Percentiles rank a stretch among this genome's conserved stretches.
phyloP scores from a whole-genome alignment of 805 yeast species.

The Phaffomyces thermotolerans region DNA sequence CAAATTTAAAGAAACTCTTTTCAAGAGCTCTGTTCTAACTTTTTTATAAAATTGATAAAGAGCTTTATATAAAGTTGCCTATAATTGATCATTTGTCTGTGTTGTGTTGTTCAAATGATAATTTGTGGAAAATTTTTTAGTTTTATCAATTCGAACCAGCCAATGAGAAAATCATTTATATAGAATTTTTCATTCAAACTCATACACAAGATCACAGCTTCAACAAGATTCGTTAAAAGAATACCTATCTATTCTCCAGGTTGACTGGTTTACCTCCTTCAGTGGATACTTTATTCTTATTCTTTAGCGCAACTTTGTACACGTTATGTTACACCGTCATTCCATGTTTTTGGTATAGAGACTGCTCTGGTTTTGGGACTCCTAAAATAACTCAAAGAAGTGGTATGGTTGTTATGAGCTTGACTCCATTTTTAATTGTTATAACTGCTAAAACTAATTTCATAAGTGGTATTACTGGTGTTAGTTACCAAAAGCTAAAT shows the following conservation, averaged over 20 bases:
- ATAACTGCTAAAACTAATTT: conserved; percentile 47
- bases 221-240: conserved; percentile 26
- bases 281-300: conserved; percentile 27
- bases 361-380: conserved; percentile 47
- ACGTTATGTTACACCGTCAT: conserved; percentile 26
- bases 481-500: conserved; percentile 49
- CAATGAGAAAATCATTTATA: too few species aligned
- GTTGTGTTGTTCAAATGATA: too few species aligned
- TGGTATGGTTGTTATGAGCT: conserved; percentile 42
- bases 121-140: too few species aligned
- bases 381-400: conserved; percentile 50
- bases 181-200: too few species aligned
- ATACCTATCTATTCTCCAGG: conserved; percentile 26
- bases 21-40: too few species aligned
- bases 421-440: conserved; percentile 43
- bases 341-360: conserved; percentile 47
- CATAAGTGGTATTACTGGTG: conserved; percentile 42
- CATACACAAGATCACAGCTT: conserved; percentile 24
- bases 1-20: too few species aligned
- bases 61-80: too few species aligned
- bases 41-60: too few species aligned
- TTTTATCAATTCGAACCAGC: too few species aligned
- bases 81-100: too few species aligned
- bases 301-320: conserved; percentile 30
- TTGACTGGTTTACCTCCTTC: conserved; percentile 33